phyloP scores from a whole-genome alignment of 805 yeast genomes.

The Starmera pachycereana region DNA sequence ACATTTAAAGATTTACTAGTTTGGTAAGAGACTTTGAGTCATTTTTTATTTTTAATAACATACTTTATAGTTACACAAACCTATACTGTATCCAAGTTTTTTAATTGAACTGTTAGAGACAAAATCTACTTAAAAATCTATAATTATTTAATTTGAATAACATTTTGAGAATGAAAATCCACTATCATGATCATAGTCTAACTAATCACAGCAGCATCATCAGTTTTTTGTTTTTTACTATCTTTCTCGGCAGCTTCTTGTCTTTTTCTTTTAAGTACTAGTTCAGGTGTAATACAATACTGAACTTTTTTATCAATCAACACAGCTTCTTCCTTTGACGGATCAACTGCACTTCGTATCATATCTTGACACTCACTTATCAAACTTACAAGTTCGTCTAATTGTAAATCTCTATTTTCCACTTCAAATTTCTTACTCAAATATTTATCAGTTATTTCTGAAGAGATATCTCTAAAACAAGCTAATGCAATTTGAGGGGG shows the following conservation, averaged over 20 bases:
- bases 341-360: constrained; percentile 32
- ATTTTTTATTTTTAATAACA: too few relatives aligned
- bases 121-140: background rate
- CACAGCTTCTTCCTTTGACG: constrained; percentile 53
- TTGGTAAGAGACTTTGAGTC: too few relatives aligned
- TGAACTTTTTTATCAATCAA: constrained; percentile 54
- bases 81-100: too few relatives aligned
- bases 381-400: constrained; percentile 33
- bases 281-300: constrained; percentile 49
- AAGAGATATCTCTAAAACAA: constrained; percentile 61
- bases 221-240: constrained; percentile 17
- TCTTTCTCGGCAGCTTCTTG: constrained; percentile 19
- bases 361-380: constrained; percentile 38
- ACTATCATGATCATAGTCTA: too few relatives aligned
- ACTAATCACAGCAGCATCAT: background rate
- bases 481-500: constrained; percentile 97
- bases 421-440: constrained; percentile 49
- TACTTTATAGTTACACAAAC: too few relatives aligned
- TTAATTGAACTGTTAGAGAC: background rate
- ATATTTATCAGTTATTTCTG: constrained; percentile 54
- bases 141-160: too few relatives aligned
- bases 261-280: constrained; percentile 36
- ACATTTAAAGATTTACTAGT: too few relatives aligned
- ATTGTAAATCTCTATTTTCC: constrained; percentile 8
- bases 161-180: too few relatives aligned